phyloP scores from a whole-genome alignment of 345 rosid genomes.

The Turritis glabra region DNA sequence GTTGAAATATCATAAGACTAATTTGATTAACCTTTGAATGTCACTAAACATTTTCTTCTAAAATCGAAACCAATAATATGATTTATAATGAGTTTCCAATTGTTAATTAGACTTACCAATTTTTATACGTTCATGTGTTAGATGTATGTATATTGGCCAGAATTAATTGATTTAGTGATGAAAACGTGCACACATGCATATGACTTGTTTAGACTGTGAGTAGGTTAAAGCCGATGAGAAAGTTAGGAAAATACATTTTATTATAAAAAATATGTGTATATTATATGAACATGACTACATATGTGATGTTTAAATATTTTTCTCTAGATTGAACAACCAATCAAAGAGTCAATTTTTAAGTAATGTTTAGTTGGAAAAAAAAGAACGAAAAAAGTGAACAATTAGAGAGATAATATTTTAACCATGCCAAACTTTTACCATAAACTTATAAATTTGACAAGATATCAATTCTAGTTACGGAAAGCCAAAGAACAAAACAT shows the following conservation, averaged over 20 bases:
- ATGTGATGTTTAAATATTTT: neutral
- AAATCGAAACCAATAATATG: neutral
- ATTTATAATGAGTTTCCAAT: neutral
- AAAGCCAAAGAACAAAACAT: neutral
- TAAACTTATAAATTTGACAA: neutral
- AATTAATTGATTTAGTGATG: neutral
- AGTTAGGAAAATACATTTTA: neutral
- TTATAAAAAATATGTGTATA: neutral
- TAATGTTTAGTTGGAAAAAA: too few species aligned
- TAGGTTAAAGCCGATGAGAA: conserved; percentile 18
- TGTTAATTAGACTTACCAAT: neutral
- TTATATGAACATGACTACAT: too few species aligned
- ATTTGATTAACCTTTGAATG: neutral
- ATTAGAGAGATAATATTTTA: neutral
- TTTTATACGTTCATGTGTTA: neutral
- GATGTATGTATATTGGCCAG: neutral
- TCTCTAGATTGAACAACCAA: too few species aligned
- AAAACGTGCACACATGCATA: neutral
- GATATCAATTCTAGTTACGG: neutral
- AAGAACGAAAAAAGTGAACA: too few species aligned
- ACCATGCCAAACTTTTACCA: neutral
- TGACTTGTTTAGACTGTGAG: neutral
- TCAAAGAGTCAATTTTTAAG: too few species aligned
- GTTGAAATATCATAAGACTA: neutral
- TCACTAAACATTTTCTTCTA: too few species aligned